These are phyloP conservation scores for Clonostachys rosea DNA, from an alignment of 2,329 filamentous ascomycete species.

Conservation along the genomic window DNA sequence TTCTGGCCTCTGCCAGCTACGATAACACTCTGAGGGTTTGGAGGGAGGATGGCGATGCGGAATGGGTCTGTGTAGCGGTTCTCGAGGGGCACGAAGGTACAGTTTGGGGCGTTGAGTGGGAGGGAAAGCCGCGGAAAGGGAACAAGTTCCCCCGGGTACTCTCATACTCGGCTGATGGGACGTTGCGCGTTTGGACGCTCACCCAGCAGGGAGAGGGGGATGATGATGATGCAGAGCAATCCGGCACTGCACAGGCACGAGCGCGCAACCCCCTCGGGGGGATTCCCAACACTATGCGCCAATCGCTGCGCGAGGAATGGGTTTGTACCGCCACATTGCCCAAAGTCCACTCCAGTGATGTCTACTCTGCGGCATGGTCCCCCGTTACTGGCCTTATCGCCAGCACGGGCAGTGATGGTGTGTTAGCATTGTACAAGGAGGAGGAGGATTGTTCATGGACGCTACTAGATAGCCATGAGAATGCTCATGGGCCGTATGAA, in stretches of 20 bases:
- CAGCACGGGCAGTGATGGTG: slow-evolving; percentile 85
- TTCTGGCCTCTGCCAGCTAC: slow-evolving; percentile 88
- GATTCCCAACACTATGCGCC: slow-evolving; percentile 88
- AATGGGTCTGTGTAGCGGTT: slow-evolving; percentile 87
- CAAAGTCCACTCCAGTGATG: slow-evolving; percentile 61
- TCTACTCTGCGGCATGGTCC: slow-evolving; percentile 88
- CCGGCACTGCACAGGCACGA: slow-evolving; percentile 13
- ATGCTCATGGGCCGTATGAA: slow-evolving; percentile 88
- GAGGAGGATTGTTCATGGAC: slow-evolving; percentile 51
- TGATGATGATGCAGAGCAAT: slow-evolving; percentile 10
- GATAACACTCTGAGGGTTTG: slow-evolving; percentile 88
- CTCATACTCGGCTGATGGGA: slow-evolving; percentile 82
- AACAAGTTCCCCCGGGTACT: slow-evolving; percentile 58
- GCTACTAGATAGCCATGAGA: slow-evolving; percentile 62
- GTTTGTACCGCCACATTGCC: slow-evolving; percentile 73
- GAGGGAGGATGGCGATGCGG: slow-evolving; percentile 80
- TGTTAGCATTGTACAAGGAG: slow-evolving; percentile 76
- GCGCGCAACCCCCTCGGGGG: slow-evolving; percentile 42
- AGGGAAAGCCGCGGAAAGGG: slow-evolving; percentile 32
- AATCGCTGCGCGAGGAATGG: slow-evolving; percentile 78
- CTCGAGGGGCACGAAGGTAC: slow-evolving; percentile 79
- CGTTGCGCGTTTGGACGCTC: slow-evolving; percentile 74
- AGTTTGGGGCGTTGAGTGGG: slow-evolving; percentile 85
- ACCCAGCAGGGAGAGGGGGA: slow-evolving; percentile 47
- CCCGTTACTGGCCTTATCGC: slow-evolving; percentile 70